These are phyloP conservation scores for Chenopodium quinoa DNA, from an alignment of 148 eudicot genomes.

Conservation along the genomic window DNA sequence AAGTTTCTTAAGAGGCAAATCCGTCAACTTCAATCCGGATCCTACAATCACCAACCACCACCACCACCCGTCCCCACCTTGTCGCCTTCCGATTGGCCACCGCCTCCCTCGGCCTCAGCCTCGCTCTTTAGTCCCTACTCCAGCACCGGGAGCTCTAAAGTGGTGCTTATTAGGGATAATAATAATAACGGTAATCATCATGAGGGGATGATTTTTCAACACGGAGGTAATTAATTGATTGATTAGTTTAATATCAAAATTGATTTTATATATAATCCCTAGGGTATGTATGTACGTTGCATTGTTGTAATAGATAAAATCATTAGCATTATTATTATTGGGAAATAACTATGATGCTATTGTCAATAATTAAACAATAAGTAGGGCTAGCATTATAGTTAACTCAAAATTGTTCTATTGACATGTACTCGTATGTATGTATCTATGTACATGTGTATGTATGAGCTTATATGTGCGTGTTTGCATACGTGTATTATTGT, in stretches of 20 bases:
- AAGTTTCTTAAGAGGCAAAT: slow-evolving; percentile 86
- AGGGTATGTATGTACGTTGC: too few relatives aligned
- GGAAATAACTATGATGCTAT: not conserved
- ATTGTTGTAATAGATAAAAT: not conserved
- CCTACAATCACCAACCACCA: slow-evolving; percentile 15
- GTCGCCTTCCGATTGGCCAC: slow-evolving; percentile 5
- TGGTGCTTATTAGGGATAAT: slow-evolving; percentile 15
- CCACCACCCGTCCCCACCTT: not conserved
- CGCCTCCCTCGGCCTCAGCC: not conserved
- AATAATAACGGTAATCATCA: slow-evolving; percentile 7
- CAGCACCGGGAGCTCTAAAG: slow-evolving; percentile 2
- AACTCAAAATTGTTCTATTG: not conserved
- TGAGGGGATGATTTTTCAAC: slow-evolving; percentile 22
- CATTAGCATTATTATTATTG: not conserved
- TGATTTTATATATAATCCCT: too few relatives aligned
- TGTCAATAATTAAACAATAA: not conserved
- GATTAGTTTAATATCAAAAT: not conserved
- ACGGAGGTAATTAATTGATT: slow-evolving; percentile 22
- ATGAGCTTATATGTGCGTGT: too few relatives aligned
- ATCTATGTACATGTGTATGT: not conserved
- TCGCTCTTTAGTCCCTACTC: slow-evolving; percentile 12
- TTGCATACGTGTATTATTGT: too few relatives aligned
- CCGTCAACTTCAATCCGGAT: slow-evolving; percentile 43
- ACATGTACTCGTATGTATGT: not conserved
- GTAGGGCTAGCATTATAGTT: not conserved